phyloP scores from a whole-genome alignment of 768 basidiomycete genomes.

The Tubosaeta sp. region DNA sequence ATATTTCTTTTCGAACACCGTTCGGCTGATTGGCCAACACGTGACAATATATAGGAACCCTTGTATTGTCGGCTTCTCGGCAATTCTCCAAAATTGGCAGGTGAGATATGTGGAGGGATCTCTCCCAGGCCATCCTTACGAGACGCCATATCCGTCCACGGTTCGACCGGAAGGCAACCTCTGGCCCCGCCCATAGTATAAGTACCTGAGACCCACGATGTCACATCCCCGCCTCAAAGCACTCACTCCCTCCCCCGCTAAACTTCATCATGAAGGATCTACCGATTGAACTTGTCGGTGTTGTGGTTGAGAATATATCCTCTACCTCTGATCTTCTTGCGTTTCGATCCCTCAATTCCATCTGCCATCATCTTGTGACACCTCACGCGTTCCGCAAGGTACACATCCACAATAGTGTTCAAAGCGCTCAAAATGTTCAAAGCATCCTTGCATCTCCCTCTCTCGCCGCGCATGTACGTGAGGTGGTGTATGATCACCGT shows the following conservation, averaged over 20 bases:
- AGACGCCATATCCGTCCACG: background rate
- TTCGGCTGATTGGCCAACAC: background rate
- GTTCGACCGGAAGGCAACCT: background rate
- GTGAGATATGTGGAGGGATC: background rate
- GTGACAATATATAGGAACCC: background rate
- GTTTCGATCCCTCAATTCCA: constrained; percentile 25
- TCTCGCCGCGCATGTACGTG: constrained; percentile 22
- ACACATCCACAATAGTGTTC: constrained; percentile 22
- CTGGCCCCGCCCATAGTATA: background rate
- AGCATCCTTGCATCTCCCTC: constrained; percentile 20
- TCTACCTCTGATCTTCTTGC: constrained; percentile 26
- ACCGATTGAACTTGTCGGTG: constrained; percentile 26
- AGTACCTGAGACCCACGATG: background rate
- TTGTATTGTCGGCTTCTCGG: background rate
- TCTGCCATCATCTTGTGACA: constrained; percentile 24
- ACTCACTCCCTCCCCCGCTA: background rate
- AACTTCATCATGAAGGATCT: constrained; percentile 19
- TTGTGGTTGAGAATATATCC: constrained; percentile 20
- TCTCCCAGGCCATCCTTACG: background rate
- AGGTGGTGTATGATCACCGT: constrained; percentile 28
- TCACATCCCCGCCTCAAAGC: background rate
- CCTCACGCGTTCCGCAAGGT: constrained; percentile 21
- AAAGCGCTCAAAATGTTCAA: constrained; percentile 23
- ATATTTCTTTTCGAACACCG: background rate
- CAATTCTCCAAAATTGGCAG: background rate